Percentiles rank a stretch among this genome's conserved stretches.
phyloP scores from a whole-genome alignment of 257 asterid genomes.

The Orobanche coerulescens region DNA sequence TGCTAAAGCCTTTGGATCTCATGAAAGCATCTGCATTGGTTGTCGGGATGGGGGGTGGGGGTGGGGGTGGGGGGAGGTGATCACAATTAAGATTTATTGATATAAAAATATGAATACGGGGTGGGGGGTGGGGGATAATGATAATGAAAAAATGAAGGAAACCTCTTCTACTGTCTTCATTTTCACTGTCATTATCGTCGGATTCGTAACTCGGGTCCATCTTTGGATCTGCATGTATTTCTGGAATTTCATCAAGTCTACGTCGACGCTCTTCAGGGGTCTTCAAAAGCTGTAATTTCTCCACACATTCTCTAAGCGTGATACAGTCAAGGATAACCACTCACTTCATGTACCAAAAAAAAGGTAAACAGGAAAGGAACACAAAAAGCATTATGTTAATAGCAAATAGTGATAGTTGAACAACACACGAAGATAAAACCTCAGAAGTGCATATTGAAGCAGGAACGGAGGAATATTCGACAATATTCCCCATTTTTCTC shows the following conservation, averaged over 20 bases:
- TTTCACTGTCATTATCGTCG: slow-evolving; percentile 66
- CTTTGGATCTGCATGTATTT: slow-evolving; percentile 82
- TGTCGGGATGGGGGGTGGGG: too few species aligned
- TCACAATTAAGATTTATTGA: neutral
- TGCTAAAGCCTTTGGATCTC: slow-evolving; percentile 57
- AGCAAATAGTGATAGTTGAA: neutral
- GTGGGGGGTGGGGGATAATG: too few species aligned
- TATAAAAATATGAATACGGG: neutral
- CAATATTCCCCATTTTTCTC: neutral
- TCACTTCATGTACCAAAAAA: neutral
- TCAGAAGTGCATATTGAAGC: neutral
- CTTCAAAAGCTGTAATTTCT: slow-evolving; percentile 83
- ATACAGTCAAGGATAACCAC: slow-evolving; percentile 53
- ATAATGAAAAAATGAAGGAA: slow-evolving; percentile 10
- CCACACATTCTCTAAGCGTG: slow-evolving; percentile 98
- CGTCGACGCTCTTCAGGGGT: slow-evolving; percentile 93
- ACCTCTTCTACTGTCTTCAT: slow-evolving; percentile 76
- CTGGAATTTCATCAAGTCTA: slow-evolving; percentile 80
- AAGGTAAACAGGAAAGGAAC: neutral
- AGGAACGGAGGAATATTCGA: neutral
- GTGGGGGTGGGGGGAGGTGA: too few species aligned
- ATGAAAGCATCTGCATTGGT: slow-evolving; percentile 60
- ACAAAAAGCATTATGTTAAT: neutral
- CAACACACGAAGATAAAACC: neutral
- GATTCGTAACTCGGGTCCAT: slow-evolving; percentile 95